Conservation (phyloP, 345 rosid genomes). For the Stellera chamaejasme region DNA sequence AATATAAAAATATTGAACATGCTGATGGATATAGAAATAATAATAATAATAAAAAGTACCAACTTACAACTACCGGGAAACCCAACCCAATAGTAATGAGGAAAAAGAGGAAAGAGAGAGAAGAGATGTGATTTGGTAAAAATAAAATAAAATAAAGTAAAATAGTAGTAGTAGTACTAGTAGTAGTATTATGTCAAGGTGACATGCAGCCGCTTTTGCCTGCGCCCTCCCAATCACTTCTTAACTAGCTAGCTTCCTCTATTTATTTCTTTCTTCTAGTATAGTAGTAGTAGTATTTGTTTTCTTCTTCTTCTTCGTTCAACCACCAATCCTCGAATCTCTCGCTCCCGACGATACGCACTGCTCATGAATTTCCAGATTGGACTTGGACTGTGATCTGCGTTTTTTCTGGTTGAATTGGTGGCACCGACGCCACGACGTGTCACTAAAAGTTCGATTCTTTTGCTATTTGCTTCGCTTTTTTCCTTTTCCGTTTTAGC, state of each 20-base stretch:
- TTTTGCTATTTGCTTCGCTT: slow-evolving; percentile 14
- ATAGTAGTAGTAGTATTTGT: neutral
- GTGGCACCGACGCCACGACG: neutral
- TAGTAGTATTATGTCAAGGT: neutral
- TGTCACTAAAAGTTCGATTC: slow-evolving; percentile 4
- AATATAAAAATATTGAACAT: no score
- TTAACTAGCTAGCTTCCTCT: neutral
- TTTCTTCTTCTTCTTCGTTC: slow-evolving; percentile 6
- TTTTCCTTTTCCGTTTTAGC: neutral
- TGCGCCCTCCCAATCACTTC: neutral
- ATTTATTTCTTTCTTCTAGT: neutral
- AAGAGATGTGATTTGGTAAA: neutral
- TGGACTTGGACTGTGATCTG: neutral
- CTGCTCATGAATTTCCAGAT: slow-evolving; percentile 1
- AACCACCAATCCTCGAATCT: slow-evolving; percentile 32
- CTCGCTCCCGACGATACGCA: slow-evolving; percentile 13
- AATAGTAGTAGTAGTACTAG: slow-evolving; percentile 4
- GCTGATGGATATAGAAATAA: no score
- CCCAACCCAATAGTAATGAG: neutral
- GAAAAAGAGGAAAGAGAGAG: neutral
- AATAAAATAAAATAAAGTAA: neutral
- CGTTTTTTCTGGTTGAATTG: neutral
- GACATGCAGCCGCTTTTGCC: slow-evolving; percentile 46
- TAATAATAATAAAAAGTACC: no score
- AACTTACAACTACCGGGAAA: no score